phyloP scores from a whole-genome alignment of 164 flowering plant species.

The Aristolochia contorta region DNA sequence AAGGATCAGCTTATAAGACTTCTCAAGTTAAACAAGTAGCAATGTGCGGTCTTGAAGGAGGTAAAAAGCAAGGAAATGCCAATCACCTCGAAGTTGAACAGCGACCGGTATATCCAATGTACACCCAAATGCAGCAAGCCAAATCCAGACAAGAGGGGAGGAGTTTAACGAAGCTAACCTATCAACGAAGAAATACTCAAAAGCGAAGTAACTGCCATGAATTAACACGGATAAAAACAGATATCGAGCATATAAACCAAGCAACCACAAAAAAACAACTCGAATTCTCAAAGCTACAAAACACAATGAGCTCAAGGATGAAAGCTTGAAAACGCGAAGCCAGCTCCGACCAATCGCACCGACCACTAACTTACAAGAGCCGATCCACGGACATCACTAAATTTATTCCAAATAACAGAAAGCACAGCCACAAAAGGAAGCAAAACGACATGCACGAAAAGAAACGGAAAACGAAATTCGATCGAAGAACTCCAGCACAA shows the following conservation, averaged over 20 bases:
- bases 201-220: background rate
- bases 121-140: background rate
- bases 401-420: too few species aligned
- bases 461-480: background rate
- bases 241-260: background rate
- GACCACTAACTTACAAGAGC: too few species aligned
- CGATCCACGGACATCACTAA: too few species aligned
- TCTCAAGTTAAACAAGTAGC: too few species aligned
- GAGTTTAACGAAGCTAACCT: background rate
- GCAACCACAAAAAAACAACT: background rate
- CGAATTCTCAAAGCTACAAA: background rate
- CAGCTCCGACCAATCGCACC: background rate
- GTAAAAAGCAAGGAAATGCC: too few species aligned
- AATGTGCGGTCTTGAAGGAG: too few species aligned
- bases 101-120: background rate
- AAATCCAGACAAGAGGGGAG: too few species aligned
- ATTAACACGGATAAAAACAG: background rate
- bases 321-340: background rate
- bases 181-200: background rate
- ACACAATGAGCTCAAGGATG: background rate
- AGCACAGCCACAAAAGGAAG: too few species aligned
- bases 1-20: too few species aligned
- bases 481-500: too few species aligned
- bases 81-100: too few species aligned
- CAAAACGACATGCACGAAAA: background rate